Base-by-base conservation (phyloP, 257 asterid genomes). In the Ocimum tenuiflorum region DNA sequence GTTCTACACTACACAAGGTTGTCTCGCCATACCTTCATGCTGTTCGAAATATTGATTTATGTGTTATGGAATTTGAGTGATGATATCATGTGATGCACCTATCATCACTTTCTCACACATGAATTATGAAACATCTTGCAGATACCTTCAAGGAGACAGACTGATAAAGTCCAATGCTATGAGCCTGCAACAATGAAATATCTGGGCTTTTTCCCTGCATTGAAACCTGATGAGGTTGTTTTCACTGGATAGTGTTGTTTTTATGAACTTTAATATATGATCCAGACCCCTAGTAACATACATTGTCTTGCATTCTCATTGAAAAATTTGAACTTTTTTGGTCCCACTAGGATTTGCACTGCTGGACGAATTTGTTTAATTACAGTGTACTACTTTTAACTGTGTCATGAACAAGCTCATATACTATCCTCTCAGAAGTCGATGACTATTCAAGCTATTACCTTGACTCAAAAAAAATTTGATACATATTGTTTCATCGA, bases 171-270 rank as follows among this genome's bases (percentile, higher is more conserved):
- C 76, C 95, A 81, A 74, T 94, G 99, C 85, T 94, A 94, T 78
- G 99, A 94, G 77, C 99, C 99, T 70, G 97, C 99, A 70, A 94
- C 99, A 50, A 90, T 94, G 97, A 90, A 94, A 64, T 94, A 88
- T 79, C 86, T 94, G 56, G 97, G 97, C 54, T 86, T 36, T 80
- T 83, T 79, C 75, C 94, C 96, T 39, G 97, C 96, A 18, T 63
- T 94, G 81, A 79, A 90, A 68, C 83, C 95, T 69, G 97, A 88
- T 51, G 99, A 90, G 91, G 99, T 94, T 72, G 78, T 54, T 41
- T 42, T 71, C 60, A 13, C 69, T 55, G n/a, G 59, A 52, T 56
- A 23, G 24, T 36, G 58, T 15, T 42, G 56, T 54, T 54, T n/a
- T n/a, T 20, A 29, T 80, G 2, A 35, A 35, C 60, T 61, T 50